phyloP scores from a whole-genome alignment of 768 basidiomycete species.

The Russula virescens region DNA sequence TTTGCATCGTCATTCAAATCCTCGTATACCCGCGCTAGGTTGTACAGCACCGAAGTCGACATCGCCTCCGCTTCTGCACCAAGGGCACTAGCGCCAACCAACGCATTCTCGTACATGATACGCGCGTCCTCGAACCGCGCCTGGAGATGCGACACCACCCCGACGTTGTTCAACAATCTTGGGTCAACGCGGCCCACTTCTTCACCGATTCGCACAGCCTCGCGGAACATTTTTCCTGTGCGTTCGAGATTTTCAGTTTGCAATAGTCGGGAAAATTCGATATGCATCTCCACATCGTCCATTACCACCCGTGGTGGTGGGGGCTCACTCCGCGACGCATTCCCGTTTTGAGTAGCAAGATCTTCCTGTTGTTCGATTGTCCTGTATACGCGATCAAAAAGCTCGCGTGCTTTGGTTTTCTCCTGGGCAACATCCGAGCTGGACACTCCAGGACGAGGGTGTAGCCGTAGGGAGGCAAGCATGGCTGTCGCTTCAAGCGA shows the following conservation, averaged over 20 bases:
- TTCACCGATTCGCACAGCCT: constrained; percentile 64
- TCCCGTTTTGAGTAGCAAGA: constrained; percentile 33
- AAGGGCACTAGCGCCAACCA: constrained; percentile 50
- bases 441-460: constrained; percentile 74
- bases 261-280: constrained; percentile 90
- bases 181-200: constrained; percentile 47
- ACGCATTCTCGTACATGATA: constrained; percentile 64
- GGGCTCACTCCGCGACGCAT: constrained; percentile 4
- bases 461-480: constrained; percentile 83
- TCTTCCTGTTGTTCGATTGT: constrained; percentile 58
- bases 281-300: constrained; percentile 81
- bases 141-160: constrained; percentile 66
- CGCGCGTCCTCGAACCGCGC: constrained; percentile 52
- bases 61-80: constrained; percentile 55
- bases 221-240: constrained; percentile 63
- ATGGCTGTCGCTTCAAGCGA: constrained; percentile 83
- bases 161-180: constrained; percentile 75
- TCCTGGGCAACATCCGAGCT: constrained; percentile 68
- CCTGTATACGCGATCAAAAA: constrained; percentile 72
- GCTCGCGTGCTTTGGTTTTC: constrained; percentile 65
- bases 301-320: constrained; percentile 36
- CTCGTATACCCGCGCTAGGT: constrained; percentile 89
- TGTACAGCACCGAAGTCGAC: constrained; percentile 83
- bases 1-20: constrained; percentile 65
- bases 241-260: constrained; percentile 73